phyloP scores from a whole-genome alignment of 1,284 basidiomycete genomes.

The Athelia sp. region DNA sequence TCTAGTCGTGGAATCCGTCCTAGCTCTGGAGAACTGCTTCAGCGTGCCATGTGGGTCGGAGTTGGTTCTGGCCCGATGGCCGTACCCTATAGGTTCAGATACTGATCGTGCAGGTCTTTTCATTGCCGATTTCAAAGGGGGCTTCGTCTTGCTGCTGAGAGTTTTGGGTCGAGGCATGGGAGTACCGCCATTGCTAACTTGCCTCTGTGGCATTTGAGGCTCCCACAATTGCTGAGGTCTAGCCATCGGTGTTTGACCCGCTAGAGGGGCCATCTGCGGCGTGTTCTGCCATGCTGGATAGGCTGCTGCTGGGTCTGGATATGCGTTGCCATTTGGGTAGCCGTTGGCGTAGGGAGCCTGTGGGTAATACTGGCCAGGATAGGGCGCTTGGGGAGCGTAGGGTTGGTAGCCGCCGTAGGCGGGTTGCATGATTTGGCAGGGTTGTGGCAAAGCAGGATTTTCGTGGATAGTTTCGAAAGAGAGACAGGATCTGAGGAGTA shows the following conservation, averaged over 20 bases:
- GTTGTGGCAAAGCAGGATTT: too few relatives aligned
- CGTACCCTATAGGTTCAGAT: not conserved
- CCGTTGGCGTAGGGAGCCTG: not conserved
- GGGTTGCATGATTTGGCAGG: not conserved
- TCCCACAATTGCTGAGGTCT: too few relatives aligned
- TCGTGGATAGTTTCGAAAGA: too few relatives aligned
- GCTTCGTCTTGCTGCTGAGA: not conserved
- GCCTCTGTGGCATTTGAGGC: not conserved
- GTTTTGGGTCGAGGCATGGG: slow-evolving; percentile 5
- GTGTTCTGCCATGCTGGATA: not conserved
- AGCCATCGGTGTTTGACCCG: too few relatives aligned
- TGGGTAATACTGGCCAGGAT: not conserved
- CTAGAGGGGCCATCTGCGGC: too few relatives aligned
- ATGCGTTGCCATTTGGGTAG: not conserved
- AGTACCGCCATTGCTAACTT: not conserved
- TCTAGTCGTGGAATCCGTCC: not conserved
- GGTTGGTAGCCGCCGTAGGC: not conserved
- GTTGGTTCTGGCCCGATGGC: not conserved
- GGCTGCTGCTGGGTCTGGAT: not conserved
- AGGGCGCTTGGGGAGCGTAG: not conserved
- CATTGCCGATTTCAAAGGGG: not conserved
- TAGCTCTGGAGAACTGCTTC: not conserved
- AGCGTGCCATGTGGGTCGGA: not conserved
- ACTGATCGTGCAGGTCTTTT: not conserved
- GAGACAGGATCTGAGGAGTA: too few relatives aligned